Percentiles rank a stretch among this genome's conserved stretches.
phyloP scores from a whole-genome alignment of 345 rosid genomes.

The Euphorbia peplus region DNA sequence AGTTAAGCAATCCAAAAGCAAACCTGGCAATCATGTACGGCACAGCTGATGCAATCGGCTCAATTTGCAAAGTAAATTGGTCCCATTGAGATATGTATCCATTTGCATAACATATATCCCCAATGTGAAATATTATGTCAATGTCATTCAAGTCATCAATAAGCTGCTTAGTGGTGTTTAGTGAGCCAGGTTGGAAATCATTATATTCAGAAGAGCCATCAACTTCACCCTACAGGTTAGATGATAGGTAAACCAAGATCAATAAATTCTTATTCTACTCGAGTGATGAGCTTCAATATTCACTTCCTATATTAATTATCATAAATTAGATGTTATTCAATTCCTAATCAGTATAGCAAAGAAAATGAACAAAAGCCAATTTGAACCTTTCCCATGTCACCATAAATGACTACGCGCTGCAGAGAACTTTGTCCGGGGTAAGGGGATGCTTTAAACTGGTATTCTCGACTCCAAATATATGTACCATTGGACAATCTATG shows the following conservation, averaged over 20 bases:
- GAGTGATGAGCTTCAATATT: background rate
- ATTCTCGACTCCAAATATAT: slow-evolving; percentile 56
- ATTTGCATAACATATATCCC: slow-evolving; percentile 65
- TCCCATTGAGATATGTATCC: slow-evolving; percentile 81
- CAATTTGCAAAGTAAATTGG: slow-evolving; percentile 65
- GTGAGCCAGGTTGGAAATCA: slow-evolving; percentile 48
- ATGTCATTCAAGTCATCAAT: slow-evolving; percentile 47
- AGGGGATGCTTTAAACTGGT: slow-evolving; percentile 64
- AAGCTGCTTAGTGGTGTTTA: slow-evolving; percentile 63
- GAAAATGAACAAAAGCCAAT: background rate
- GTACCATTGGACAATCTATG: slow-evolving; percentile 47
- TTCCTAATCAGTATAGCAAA: background rate
- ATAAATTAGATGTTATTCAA: background rate
- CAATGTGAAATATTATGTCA: slow-evolving; percentile 64
- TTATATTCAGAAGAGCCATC: slow-evolving; percentile 63
- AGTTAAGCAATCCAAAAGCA: background rate
- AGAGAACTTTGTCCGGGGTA: slow-evolving; percentile 66
- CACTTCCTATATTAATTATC: background rate
- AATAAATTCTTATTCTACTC: background rate
- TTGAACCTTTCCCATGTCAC: slow-evolving; percentile 84
- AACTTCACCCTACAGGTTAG: slow-evolving; percentile 47
- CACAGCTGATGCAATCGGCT: slow-evolving; percentile 61
- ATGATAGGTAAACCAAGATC: background rate
- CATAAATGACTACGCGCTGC: slow-evolving; percentile 64
- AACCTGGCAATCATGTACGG: slow-evolving; percentile 77